A percentile compares a stretch with the other conserved stretches of the same genome.
These are phyloP conservation scores for Fusarium heterosporum DNA, from an alignment of 2,329 filamentous ascomycete genomes.

Conservation along the genomic window DNA sequence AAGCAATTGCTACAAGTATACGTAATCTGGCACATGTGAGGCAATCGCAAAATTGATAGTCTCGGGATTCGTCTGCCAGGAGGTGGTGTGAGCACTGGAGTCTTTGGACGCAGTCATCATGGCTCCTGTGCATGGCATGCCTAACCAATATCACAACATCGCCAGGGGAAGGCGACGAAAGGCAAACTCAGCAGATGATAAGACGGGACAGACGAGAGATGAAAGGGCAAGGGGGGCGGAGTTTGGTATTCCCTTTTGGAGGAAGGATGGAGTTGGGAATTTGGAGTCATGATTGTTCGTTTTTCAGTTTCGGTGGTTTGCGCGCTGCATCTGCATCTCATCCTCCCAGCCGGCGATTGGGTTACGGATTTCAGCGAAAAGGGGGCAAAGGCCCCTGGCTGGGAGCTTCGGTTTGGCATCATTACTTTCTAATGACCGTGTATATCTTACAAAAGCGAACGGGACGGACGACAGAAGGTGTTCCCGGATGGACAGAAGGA, in stretches of 20 bases:
- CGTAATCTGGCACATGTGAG: constrained; percentile 18
- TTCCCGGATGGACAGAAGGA: constrained; percentile 38
- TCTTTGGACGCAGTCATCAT: background rate
- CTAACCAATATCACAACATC: constrained; percentile 6
- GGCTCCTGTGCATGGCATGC: constrained; percentile 12
- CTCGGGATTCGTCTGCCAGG: constrained; percentile 4
- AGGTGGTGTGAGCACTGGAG: background rate
- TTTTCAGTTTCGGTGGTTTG: constrained; percentile 49
- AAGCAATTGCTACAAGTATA: constrained; percentile 33
- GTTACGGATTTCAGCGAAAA: constrained; percentile 47
- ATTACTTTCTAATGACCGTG: constrained; percentile 49
- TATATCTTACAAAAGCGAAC: constrained; percentile 48
- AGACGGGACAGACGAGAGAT: background rate
- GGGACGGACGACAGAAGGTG: constrained; percentile 40
- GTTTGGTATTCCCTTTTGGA: constrained; percentile 48
- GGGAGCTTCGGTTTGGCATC: constrained; percentile 48
- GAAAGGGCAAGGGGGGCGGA: constrained; percentile 37
- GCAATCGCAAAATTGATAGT: constrained; percentile 7
- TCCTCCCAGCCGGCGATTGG: constrained; percentile 46
- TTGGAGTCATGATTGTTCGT: constrained; percentile 51
- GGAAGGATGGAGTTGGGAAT: constrained; percentile 49
- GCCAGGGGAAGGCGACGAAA: constrained; percentile 6
- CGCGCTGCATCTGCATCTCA: constrained; percentile 50
- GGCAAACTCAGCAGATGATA: constrained; percentile 16
- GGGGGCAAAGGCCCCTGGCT: constrained; percentile 44